phyloP scores from a whole-genome alignment of 805 yeast genomes.

The Maudiozyma turicensis region DNA sequence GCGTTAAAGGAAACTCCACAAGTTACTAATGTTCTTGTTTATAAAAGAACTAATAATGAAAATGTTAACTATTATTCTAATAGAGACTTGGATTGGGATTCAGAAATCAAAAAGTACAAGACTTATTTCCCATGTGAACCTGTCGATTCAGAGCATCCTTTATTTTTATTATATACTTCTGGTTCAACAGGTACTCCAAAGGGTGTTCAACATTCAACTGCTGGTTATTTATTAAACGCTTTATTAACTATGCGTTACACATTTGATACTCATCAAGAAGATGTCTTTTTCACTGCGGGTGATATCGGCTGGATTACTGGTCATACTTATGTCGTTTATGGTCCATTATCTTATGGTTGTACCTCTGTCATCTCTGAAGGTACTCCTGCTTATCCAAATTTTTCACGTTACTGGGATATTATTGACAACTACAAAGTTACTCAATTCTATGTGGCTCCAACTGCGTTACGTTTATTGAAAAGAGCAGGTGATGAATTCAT shows the following conservation, averaged over 20 bases:
- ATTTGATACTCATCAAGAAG: slow-evolving; percentile 68
- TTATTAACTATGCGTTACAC: slow-evolving; percentile 63
- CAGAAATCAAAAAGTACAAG: slow-evolving; percentile 53
- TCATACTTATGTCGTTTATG: slow-evolving; percentile 74
- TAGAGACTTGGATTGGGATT: slow-evolving; percentile 73
- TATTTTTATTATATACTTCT: slow-evolving; percentile 72
- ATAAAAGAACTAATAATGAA: slow-evolving; percentile 59
- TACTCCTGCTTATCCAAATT: slow-evolving; percentile 78
- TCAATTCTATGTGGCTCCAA: slow-evolving; percentile 79
- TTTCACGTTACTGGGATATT: slow-evolving; percentile 72
- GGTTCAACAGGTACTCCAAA: slow-evolving; percentile 87
- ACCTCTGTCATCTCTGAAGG: slow-evolving; percentile 79
- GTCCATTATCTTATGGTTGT: slow-evolving; percentile 68
- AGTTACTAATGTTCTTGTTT: slow-evolving; percentile 62
- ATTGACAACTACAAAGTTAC: slow-evolving; percentile 62
- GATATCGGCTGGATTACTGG: slow-evolving; percentile 92
- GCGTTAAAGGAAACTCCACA: slow-evolving; percentile 58
- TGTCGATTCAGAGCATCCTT: slow-evolving; percentile 70
- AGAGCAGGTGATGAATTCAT: slow-evolving; percentile 62
- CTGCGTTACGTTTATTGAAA: slow-evolving; percentile 67
- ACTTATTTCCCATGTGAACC: slow-evolving; percentile 67
- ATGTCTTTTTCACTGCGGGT: slow-evolving; percentile 75
- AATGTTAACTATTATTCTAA: slow-evolving; percentile 35
- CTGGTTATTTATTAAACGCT: slow-evolving; percentile 70
- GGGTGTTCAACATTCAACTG: slow-evolving; percentile 77